Base-by-base conservation (phyloP, 129 eudicot genomes). In the Flaveria brownii region DNA sequence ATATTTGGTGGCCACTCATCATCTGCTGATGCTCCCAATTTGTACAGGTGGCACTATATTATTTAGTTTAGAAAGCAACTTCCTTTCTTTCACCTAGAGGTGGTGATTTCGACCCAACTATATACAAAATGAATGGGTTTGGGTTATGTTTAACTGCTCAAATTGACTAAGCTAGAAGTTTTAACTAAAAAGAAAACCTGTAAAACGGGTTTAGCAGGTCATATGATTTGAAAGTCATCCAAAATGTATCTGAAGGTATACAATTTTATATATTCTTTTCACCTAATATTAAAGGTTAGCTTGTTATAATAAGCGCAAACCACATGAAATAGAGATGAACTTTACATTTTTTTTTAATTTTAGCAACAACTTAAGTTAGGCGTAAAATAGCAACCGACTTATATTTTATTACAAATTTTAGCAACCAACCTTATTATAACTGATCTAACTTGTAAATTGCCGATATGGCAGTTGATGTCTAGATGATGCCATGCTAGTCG, bases 1-100 rank as follows among this genome's bases (percentile, higher is more conserved):
- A 87, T 87, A 30, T 90, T 90, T 87, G 96, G 96, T 60, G 96
- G 96, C 47, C 85, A 84, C 80, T 82, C 92, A 5, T 87, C 96
- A 46, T 83, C 90, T 43, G 77, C 90, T 33, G 88, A 90, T 76
- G 96, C 96, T 82, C 92, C 96, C 73, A 87, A 87, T 80, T 74
- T 90, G 87, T 90, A 90, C 81, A 87, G 92, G 96, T 87, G 69
- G 25, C 9, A 43, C 36, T 61, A 33, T 42, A 66, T 55, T 50
- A n/a, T 41, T 4, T 66, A 72, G 46, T 42, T 16, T 65, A 54
- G 26, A 9, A 33, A 22, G 49, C 33, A 5, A 42, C 61, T 36
- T 72, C 10, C 36, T 15, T 52, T 25, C 26, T 39, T 62, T 47
- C 3, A 70, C 41, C 57, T 70, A 45, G 30, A 61, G 17, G 41